Percentiles rank a stretch among this genome's conserved stretches.
Conservation (phyloP, 2,329 filamentous ascomycete species). For the Myotisia sp. region DNA sequence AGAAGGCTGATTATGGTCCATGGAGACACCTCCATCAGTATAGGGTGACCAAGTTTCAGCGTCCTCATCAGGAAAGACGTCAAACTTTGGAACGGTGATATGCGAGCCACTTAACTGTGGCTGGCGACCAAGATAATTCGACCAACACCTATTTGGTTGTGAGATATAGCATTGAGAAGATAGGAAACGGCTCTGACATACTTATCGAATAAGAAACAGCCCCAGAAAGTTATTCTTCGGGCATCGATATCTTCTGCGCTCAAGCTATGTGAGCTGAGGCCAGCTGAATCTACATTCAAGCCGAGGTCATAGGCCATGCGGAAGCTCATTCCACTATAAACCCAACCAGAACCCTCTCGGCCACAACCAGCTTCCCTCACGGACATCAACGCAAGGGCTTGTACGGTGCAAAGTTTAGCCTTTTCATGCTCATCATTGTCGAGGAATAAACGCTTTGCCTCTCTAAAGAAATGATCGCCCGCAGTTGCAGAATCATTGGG, state of each 20-base stretch:
- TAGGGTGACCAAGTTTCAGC: slow-evolving; percentile 76
- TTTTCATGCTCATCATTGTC: slow-evolving; percentile 90
- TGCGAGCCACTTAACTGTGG: slow-evolving; percentile 70
- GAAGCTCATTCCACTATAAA: slow-evolving; percentile 96
- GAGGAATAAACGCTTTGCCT: slow-evolving; percentile 77
- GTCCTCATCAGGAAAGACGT: slow-evolving; percentile 83
- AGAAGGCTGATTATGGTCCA: slow-evolving; percentile 57
- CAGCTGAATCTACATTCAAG: slow-evolving; percentile 67
- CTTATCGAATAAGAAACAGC: slow-evolving; percentile 96
- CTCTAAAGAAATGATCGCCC: slow-evolving; percentile 89
- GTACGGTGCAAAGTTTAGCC: slow-evolving; percentile 74
- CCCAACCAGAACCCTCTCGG: slow-evolving; percentile 89
- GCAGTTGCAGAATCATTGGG: slow-evolving; percentile 68
- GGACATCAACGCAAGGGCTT: slow-evolving; percentile 89
- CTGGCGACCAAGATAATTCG: slow-evolving; percentile 83
- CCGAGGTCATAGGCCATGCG: slow-evolving; percentile 93
- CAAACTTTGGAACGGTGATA: slow-evolving; percentile 73
- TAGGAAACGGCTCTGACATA: slow-evolving; percentile 20
- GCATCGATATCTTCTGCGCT: slow-evolving; percentile 79
- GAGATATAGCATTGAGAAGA: background rate
- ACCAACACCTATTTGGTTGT: slow-evolving; percentile 55
- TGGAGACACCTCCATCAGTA: slow-evolving; percentile 65
- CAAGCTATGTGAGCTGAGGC: slow-evolving; percentile 48
- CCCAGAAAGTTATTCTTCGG: slow-evolving; percentile 87
- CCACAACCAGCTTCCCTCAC: slow-evolving; percentile 91